Evolutionary conservation across 345 rosid genomes (phyloP).

Genomic region (Microcos paniculata): DNA sequence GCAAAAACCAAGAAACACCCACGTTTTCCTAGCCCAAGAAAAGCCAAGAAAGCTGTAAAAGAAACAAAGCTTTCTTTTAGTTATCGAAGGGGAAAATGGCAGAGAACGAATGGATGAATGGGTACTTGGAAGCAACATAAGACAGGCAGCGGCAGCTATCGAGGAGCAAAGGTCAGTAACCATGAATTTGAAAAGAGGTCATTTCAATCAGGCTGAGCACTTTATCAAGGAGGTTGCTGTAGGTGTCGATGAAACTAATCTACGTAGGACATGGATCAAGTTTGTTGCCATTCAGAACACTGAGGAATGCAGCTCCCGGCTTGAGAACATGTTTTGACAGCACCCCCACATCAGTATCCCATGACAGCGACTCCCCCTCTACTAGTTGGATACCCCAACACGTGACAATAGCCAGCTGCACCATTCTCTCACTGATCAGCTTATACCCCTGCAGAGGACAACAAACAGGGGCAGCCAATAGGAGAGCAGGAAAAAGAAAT

Average conservation of each 20-base stretch:
- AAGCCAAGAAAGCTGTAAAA: neutral
- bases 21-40: too few species aligned
- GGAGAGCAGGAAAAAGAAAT: too few species aligned
- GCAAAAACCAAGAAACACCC: too few species aligned
- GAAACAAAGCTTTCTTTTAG: neutral
- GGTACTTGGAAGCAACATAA: slow-evolving; percentile 89
- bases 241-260: slow-evolving; percentile 88
- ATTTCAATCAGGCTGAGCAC: slow-evolving; percentile 83
- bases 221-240: slow-evolving; percentile 94
- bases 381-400: too few species aligned
- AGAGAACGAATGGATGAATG: slow-evolving; percentile 97
- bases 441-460: too few species aligned
- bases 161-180: slow-evolving; percentile 56
- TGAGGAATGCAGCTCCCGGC: slow-evolving; percentile 91
- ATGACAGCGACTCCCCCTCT: too few species aligned
- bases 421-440: too few species aligned
- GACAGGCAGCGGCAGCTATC: slow-evolving; percentile 63
- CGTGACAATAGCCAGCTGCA: too few species aligned
- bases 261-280: slow-evolving; percentile 91
- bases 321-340: slow-evolving; percentile 99
- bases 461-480: too few species aligned
- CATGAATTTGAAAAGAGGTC: slow-evolving; percentile 38
- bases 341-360: too few species aligned
- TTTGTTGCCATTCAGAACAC: slow-evolving; percentile 91
- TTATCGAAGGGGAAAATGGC: slow-evolving; percentile 43